Percentiles rank a stretch among this genome's conserved stretches.
Evolutionary conservation across 1,139 yeast species (phyloP).

Genomic region (Yamadazyma siamensis): DNA sequence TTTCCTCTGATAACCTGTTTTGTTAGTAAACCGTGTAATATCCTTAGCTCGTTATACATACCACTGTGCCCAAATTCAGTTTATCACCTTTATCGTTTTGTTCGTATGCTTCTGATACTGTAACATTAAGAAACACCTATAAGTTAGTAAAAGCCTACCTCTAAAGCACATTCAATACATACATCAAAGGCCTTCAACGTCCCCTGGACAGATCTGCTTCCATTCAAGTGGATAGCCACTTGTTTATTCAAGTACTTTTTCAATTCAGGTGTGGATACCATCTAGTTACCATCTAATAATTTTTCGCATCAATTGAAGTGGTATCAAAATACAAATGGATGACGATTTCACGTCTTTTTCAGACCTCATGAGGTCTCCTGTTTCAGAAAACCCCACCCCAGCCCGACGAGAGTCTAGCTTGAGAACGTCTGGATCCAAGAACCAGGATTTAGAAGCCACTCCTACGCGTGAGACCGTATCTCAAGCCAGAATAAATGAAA

Average conservation of each 20-base stretch:
- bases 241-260: conserved; percentile 72
- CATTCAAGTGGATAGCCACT: conserved; percentile 67
- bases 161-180: conserved; percentile 19
- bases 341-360: conserved; percentile 26
- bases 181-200: conserved; percentile 76
- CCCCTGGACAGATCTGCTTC: conserved; percentile 70
- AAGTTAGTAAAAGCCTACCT: conserved; percentile 19
- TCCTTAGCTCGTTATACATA: conserved; percentile 26
- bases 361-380: conserved; percentile 17
- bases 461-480: background rate
- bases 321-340: conserved; percentile 15
- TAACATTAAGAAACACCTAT: conserved; percentile 64
- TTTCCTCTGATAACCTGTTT: conserved; percentile 57
- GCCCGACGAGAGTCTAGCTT: too few species aligned
- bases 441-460: background rate
- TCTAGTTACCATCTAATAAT: conserved; percentile 17
- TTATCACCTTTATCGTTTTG: conserved; percentile 49
- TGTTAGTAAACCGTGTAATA: too few species aligned
- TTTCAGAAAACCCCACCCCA: conserved; percentile 1
- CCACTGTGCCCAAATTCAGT: conserved; percentile 54
- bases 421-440: too few species aligned
- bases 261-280: conserved; percentile 68
- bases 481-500: too few species aligned
- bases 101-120: conserved; percentile 72
- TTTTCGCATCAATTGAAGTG: conserved; percentile 5